These are phyloP conservation scores for Pilatotrama ljubarskyi DNA, from an alignment of 768 basidiomycete species.

Conservation along the genomic window DNA sequence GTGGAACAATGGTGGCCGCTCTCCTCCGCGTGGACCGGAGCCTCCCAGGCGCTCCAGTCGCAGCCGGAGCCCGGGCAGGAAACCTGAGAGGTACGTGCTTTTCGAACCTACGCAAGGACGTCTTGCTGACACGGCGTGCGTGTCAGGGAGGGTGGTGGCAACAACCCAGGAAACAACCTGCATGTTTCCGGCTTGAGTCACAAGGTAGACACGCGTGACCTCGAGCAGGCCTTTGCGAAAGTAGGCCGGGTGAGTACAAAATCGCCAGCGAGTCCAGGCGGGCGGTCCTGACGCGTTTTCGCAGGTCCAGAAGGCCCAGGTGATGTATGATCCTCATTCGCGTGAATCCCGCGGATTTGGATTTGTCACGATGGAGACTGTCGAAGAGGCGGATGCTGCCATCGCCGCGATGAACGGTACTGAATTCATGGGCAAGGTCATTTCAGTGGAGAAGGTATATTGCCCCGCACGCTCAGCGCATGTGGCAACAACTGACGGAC, in stretches of 20 bases:
- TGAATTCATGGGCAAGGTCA: constrained; percentile 83
- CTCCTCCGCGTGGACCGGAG: constrained; percentile 46
- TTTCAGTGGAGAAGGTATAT: constrained; percentile 84
- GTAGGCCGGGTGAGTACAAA: constrained; percentile 71
- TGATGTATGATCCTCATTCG: constrained; percentile 69
- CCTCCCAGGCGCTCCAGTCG: constrained; percentile 69
- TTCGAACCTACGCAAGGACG: not conserved
- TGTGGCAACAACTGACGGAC: not conserved
- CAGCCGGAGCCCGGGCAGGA: constrained; percentile 69
- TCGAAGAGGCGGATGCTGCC: constrained; percentile 90
- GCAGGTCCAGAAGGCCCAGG: constrained; percentile 62
- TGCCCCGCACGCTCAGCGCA: not conserved
- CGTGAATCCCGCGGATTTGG: constrained; percentile 80
- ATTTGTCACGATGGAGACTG: constrained; percentile 84
- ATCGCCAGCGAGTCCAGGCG: not conserved
- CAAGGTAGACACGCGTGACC: constrained; percentile 76
- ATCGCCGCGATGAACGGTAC: constrained; percentile 81
- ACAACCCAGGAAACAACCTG: constrained; percentile 66
- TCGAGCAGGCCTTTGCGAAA: constrained; percentile 87
- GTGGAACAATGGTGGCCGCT: constrained; percentile 53
- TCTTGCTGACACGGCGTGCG: not conserved
- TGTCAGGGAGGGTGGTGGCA: constrained; percentile 35
- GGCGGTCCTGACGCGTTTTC: not conserved
- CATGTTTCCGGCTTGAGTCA: constrained; percentile 61
- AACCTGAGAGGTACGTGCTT: constrained; percentile 53